Base-by-base conservation (phyloP, 179 eudicot genomes). In the Amaranthus tricolor region DNA sequence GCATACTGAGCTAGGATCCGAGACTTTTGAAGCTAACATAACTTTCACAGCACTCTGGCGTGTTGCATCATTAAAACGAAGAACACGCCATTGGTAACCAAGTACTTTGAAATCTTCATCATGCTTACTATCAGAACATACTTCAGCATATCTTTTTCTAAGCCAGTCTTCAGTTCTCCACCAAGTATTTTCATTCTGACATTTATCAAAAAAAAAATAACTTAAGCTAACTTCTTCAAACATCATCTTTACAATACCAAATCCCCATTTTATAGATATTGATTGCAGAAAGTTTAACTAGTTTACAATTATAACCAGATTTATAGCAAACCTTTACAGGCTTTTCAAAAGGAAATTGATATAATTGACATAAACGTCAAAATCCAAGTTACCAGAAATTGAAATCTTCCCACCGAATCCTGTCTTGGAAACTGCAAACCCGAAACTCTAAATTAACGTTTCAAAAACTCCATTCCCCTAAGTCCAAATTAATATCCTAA, bases 71-170 rank as follows among this genome's bases (percentile, higher is more conserved):
- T 92, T 92, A 78, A 94, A 94, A 45, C 90, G 98, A 75, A 94
- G 94, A 62, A 88, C 87, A 45, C 97, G 93, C 98, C 98, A 94
- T 67, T 92, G 94, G 66, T 90, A 94, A 68, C 96, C 98, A 73
- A 88, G 83, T 72, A 94, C 72, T 77, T 84, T 85, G 58, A 94
- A 86, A 44, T 74, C 68, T 57, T 70, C 81, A 59, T 75, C 74
- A 14, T 62, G 71, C 62, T 81, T 79, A 53, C 63, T 17, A 51
- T 77, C 86, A 52, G 90, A 89, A 81, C 75, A 69, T 60, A 85
- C 68, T 83, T 89, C 85, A 54, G 82, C 80, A 70, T 82, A 86
- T 78, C 93, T 90, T 77, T 89, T 66, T 63, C 63, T 79, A 72
- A 94, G 93, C 96, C 96, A 88, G 48, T 81, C 74, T 79, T 92